Conservation (phyloP, 225 moss, liverwort and hornwort genomes). For the Lunularia cruciata region DNA sequence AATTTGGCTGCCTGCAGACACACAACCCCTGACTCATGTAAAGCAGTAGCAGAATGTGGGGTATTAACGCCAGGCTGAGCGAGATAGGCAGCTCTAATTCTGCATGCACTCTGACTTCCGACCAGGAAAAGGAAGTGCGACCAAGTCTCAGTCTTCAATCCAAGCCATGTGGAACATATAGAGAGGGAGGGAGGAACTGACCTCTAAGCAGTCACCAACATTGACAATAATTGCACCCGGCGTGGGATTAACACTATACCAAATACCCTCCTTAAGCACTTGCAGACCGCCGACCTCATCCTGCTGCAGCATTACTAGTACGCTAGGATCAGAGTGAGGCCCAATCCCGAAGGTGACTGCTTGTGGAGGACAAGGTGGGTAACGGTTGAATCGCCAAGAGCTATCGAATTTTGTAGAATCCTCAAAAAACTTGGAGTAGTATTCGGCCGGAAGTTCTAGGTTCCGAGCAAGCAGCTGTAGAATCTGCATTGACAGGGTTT, state of each 20-base stretch:
- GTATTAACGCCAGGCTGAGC: too few relatives aligned
- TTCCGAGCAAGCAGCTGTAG: constrained; percentile 37
- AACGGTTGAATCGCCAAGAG: constrained; percentile 45
- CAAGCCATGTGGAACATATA: neutral
- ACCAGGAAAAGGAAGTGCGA: neutral
- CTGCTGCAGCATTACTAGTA: constrained; percentile 40
- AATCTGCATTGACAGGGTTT: constrained; percentile 36
- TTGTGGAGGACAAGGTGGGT: constrained; percentile 46
- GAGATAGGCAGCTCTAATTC: too few relatives aligned
- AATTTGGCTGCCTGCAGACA: neutral
- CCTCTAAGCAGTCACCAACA: constrained; percentile 47
- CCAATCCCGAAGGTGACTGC: constrained; percentile 46
- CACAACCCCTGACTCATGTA: neutral
- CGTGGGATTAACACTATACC: constrained; percentile 46
- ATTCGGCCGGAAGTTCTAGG: constrained; percentile 27
- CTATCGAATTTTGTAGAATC: constrained; percentile 40
- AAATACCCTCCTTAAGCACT: constrained; percentile 36
- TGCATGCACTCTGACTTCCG: neutral
- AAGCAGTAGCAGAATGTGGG: neutral
- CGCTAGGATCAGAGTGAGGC: constrained; percentile 46
- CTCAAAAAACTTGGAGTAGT: constrained; percentile 23
- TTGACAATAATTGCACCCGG: constrained; percentile 49
- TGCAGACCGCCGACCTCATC: constrained; percentile 53
- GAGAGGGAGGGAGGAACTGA: constrained; percentile 4
- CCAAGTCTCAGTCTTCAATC: neutral